Conservation (phyloP, 805 yeast species). For the Candida manassasensis region DNA sequence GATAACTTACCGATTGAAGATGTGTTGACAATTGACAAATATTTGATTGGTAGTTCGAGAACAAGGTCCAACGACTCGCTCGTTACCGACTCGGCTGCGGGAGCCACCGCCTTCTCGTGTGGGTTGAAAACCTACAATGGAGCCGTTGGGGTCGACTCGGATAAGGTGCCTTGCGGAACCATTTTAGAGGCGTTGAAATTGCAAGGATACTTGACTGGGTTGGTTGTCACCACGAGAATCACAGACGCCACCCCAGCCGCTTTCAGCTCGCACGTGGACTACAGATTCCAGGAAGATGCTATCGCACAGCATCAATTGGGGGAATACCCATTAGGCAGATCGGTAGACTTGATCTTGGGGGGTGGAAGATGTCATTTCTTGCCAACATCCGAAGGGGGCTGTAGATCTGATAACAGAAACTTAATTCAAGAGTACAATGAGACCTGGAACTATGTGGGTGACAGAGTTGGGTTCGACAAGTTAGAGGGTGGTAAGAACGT, state of each 20-base stretch:
- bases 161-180: conserved; percentile 77
- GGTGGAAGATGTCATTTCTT: conserved; percentile 87
- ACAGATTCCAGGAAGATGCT: conserved; percentile 72
- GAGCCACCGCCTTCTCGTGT: conserved; percentile 92
- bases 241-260: conserved; percentile 97
- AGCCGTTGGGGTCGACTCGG: conserved; percentile 80
- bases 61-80: conserved; percentile 74
- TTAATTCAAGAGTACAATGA: conserved; percentile 68
- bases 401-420: conserved; percentile 68
- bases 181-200: conserved; percentile 82
- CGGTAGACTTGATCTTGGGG: conserved; percentile 81
- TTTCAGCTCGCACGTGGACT: conserved; percentile 74
- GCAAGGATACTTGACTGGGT: conserved; percentile 76
- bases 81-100: conserved; percentile 95
- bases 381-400: conserved; percentile 53
- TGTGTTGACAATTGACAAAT: conserved; percentile 57
- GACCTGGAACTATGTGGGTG: conserved; percentile 56
- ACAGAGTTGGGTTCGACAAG: conserved; percentile 54
- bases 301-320: conserved; percentile 90
- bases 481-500: conserved; percentile 54
- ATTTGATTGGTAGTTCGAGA: conserved; percentile 77
- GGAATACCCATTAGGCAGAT: conserved; percentile 68
- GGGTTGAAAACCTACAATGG: conserved; percentile 82
- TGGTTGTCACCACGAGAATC: conserved; percentile 87
- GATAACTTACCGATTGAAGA: conserved; percentile 52